These are phyloP conservation scores for Sungouiella thailandica DNA, from an alignment of 805 yeast species.

Conservation along the genomic window DNA sequence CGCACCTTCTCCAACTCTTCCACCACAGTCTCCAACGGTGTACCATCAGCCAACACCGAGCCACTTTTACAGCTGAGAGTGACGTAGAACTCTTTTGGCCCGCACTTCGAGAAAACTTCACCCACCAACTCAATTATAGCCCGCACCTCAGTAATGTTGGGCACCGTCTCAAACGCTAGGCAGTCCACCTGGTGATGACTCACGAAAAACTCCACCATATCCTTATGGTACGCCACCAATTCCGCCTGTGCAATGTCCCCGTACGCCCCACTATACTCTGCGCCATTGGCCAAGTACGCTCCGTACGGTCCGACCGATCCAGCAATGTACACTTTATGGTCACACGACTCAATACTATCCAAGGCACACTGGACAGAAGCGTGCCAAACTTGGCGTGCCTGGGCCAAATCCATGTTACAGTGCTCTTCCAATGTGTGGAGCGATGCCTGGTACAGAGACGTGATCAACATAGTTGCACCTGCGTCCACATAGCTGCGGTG, in stretches of 20 bases:
- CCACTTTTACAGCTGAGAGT: slow-evolving; percentile 28
- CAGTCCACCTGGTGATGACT: slow-evolving; percentile 44
- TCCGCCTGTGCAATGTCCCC: slow-evolving; percentile 32
- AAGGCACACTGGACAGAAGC: slow-evolving; percentile 11
- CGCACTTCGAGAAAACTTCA: slow-evolving; percentile 14
- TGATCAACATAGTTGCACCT: slow-evolving; percentile 15
- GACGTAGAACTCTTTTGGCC: slow-evolving; percentile 41
- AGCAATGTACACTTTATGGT: slow-evolving; percentile 35
- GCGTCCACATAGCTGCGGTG: slow-evolving; percentile 14
- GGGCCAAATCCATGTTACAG: slow-evolving; percentile 8
- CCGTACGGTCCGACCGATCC: slow-evolving; percentile 81
- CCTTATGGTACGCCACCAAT: slow-evolving; percentile 47
- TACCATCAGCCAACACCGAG: slow-evolving; percentile 27
- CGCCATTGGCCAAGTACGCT: slow-evolving; percentile 59
- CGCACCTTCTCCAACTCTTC: slow-evolving; percentile 16
- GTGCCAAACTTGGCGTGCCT: slow-evolving; percentile 12
- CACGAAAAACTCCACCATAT: slow-evolving; percentile 37
- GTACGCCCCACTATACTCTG: slow-evolving; percentile 73
- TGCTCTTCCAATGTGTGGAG: slow-evolving; percentile 11
- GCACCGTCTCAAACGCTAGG: slow-evolving; percentile 70
- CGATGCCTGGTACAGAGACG: slow-evolving; percentile 17
- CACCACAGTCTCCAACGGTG: slow-evolving; percentile 20
- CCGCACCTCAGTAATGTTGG: slow-evolving; percentile 52
- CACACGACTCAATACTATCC: slow-evolving; percentile 9
- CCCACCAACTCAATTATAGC: slow-evolving; percentile 41